Conservation (phyloP, 1,139 yeast genomes). For the Diutina siamensis region DNA sequence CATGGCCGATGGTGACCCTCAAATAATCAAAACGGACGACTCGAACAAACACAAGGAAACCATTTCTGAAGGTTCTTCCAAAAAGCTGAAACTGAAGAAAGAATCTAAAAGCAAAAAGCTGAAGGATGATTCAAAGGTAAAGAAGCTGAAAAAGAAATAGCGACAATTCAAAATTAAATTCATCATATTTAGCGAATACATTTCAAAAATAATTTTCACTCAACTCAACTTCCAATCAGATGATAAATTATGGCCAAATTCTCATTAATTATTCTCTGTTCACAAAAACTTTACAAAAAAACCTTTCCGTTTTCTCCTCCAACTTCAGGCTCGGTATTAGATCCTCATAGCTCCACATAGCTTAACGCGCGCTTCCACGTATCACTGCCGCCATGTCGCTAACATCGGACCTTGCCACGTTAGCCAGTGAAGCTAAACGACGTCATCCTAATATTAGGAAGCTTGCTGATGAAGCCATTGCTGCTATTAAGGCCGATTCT, state of each 20-base stretch:
- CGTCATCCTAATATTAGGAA: slow-evolving; percentile 53
- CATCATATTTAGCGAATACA: too few species aligned
- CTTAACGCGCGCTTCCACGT: background rate
- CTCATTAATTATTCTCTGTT: too few species aligned
- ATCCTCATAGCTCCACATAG: too few species aligned
- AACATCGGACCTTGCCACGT: slow-evolving; percentile 41
- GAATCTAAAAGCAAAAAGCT: background rate
- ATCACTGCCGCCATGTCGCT: background rate
- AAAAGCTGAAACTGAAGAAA: background rate
- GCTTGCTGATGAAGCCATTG: slow-evolving; percentile 54
- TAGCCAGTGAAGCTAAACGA: slow-evolving; percentile 62
- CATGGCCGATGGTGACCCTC: background rate
- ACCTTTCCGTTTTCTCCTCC: too few species aligned
- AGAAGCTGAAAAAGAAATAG: background rate
- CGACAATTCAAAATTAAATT: too few species aligned
- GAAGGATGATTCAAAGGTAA: background rate
- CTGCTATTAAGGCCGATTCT: slow-evolving; percentile 26
- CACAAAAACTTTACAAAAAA: too few species aligned
- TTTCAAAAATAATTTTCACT: too few species aligned
- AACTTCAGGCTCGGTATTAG: too few species aligned
- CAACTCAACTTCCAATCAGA: too few species aligned
- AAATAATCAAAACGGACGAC: background rate
- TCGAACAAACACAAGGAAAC: too few species aligned
- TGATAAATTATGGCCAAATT: too few species aligned
- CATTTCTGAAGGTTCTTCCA: too few species aligned